These are phyloP conservation scores for Plasmodium billcollinsi DNA, from an alignment of 169 alveolate genomes.

Conservation along the genomic window DNA sequence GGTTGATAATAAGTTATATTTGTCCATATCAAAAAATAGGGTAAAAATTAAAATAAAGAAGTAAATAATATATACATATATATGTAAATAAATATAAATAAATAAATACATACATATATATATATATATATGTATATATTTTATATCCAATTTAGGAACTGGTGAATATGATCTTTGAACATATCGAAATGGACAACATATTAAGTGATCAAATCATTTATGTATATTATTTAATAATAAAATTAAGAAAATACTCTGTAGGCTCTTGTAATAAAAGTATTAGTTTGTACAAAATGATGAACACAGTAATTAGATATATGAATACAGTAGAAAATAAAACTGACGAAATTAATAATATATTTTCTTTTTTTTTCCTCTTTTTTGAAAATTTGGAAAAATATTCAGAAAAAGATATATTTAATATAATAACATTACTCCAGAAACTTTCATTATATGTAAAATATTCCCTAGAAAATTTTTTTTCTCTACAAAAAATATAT, in stretches of 20 bases:
- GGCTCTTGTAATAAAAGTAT: slow-evolving; percentile 28
- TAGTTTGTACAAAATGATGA: slow-evolving; percentile 68
- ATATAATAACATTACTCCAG: slow-evolving; percentile 56
- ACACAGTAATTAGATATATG: slow-evolving; percentile 64
- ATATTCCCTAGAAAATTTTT: slow-evolving; percentile 23
- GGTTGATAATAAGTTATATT: slow-evolving; percentile 31
- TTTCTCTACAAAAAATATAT: neutral
- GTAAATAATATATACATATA: neutral
- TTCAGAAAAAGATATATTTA: slow-evolving; percentile 67
- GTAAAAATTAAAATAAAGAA: slow-evolving; percentile 8
- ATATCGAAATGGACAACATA: slow-evolving; percentile 49
- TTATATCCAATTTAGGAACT: slow-evolving; percentile 31
- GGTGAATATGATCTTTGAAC: slow-evolving; percentile 41
- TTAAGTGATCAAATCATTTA: slow-evolving; percentile 21
- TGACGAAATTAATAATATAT: slow-evolving; percentile 63
- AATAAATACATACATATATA: neutral
- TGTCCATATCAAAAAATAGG: slow-evolving; percentile 60
- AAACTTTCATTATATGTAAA: slow-evolving; percentile 53
- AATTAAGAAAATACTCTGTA: slow-evolving; percentile 40
- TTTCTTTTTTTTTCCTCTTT: slow-evolving; percentile 67
- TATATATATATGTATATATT: neutral
- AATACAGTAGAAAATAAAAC: slow-evolving; percentile 36
- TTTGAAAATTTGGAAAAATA: slow-evolving; percentile 69
- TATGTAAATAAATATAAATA: neutral
- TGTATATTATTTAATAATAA: slow-evolving; percentile 53